Base-by-base conservation (phyloP, 352 stramenopile genomes). In the Hyphochytrium catenoides region DNA sequence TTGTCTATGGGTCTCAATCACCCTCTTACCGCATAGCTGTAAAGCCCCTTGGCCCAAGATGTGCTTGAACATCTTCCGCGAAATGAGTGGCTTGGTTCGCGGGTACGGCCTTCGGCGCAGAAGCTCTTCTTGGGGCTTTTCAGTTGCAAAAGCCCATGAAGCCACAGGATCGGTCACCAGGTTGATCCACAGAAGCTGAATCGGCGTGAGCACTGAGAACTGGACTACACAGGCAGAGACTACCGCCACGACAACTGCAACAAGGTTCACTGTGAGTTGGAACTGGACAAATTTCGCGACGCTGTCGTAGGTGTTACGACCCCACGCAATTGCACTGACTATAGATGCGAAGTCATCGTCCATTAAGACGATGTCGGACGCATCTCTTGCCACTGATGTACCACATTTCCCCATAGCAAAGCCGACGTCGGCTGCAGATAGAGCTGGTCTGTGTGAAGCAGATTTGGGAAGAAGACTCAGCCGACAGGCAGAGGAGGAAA, bases 271-370 rank as follows among this genome's bases (percentile, higher is more conserved):
- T 4, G 87, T 96, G 17, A 97, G 64, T 63, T 96, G 85, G 54
- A 96, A 96, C 59, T 95, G 86, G 26, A 96, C 52, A 56, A 98
- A 96, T 58, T 95, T 96, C 40, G 74, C 57, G 49, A 97, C 95
- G 31, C 86, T 91, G 43, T 95, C 84, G 51, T 92, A 95, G 0
- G 95, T 79, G 34, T 82, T 92, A 21, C 89, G 57, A 5, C 88
- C 88, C 84, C 82, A 95, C 45, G 93, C 77, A 37, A 95, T 83
- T 17, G 82, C 85, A 25, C 76, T 77, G 31, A 96, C 83, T 49
- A 95, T 95, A 4, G 77, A 93, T 4, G 77, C 74, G 52, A 96
- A 96, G 43, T 92, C 91, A 49, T 96, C 86, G 58, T 96, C 86
- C 59, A 93, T 79, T 11, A 92, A 60, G 38, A 95, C 88, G 45